phyloP scores from a whole-genome alignment of 768 basidiomycete genomes.

The Podaxis pistillaris region DNA sequence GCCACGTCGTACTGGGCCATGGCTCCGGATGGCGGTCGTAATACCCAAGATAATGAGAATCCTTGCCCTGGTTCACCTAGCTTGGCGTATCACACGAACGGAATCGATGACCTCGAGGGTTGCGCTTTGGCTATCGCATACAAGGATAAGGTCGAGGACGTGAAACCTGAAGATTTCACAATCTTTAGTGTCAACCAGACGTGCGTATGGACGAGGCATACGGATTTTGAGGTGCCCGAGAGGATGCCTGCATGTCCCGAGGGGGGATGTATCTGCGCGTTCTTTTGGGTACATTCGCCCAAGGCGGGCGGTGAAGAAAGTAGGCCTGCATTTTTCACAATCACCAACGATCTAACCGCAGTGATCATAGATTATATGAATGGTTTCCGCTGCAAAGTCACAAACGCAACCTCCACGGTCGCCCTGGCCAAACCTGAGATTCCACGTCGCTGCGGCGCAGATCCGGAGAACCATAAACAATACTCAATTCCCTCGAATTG shows the following conservation, averaged over 20 bases:
- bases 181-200: slow-evolving; percentile 76
- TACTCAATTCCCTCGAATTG: slow-evolving; percentile 56
- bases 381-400: slow-evolving; percentile 67
- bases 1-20: slow-evolving; percentile 52
- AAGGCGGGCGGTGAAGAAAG: slow-evolving; percentile 65
- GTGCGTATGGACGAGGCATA: slow-evolving; percentile 71
- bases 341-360: neutral
- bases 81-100: slow-evolving; percentile 54
- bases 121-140: slow-evolving; percentile 79
- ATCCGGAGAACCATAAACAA: slow-evolving; percentile 44
- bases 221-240: slow-evolving; percentile 65
- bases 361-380: slow-evolving; percentile 62
- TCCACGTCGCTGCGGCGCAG: slow-evolving; percentile 64
- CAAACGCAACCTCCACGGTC: slow-evolving; percentile 47
- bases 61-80: slow-evolving; percentile 48
- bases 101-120: slow-evolving; percentile 52
- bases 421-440: slow-evolving; percentile 55
- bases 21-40: slow-evolving; percentile 48
- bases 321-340: slow-evolving; percentile 25
- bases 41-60: slow-evolving; percentile 46
- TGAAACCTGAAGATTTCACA: slow-evolving; percentile 68
- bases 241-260: slow-evolving; percentile 67
- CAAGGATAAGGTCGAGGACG: slow-evolving; percentile 52
- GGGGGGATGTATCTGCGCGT: slow-evolving; percentile 66
- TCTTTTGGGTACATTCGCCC: slow-evolving; percentile 71